Evolutionary conservation across 1,284 basidiomycete species (phyloP).

Genomic region (Golubevia sp.): DNA sequence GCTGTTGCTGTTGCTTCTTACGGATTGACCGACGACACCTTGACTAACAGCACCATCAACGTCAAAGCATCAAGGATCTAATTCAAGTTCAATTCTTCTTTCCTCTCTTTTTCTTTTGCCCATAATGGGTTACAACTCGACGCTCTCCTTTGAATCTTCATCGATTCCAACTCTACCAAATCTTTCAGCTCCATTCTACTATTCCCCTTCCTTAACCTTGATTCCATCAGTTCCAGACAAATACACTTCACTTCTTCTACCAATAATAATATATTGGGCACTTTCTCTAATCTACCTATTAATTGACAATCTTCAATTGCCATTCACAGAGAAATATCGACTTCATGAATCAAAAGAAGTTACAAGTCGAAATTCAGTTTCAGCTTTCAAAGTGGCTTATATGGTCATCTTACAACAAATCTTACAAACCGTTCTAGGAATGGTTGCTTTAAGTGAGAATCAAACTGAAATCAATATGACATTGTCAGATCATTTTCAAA

Average conservation of each 20-base stretch:
- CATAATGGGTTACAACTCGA: no score
- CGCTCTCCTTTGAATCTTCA: no score
- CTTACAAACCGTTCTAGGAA: conserved; percentile 48
- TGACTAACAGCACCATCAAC: no score
- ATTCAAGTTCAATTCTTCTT: no score
- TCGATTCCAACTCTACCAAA: no score
- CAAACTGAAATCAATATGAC: neutral
- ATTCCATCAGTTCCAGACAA: conserved; percentile 51
- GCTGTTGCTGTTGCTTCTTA: no score
- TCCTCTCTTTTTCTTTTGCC: no score
- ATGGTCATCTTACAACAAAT: conserved; percentile 55
- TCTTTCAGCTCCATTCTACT: conserved; percentile 25
- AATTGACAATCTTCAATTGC: conserved; percentile 39
- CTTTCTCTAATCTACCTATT: conserved; percentile 35
- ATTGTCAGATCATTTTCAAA: neutral
- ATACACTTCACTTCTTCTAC: conserved; percentile 43
- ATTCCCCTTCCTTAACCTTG: conserved; percentile 19
- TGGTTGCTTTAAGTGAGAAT: conserved; percentile 45
- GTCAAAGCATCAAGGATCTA: no score
- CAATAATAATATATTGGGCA: conserved; percentile 52
- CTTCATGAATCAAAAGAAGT: conserved; percentile 54
- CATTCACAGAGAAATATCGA: conserved; percentile 50
- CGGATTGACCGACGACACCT: no score
- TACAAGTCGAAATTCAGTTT: conserved; percentile 48
- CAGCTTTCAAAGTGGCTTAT: conserved; percentile 29